Percentiles rank a stretch among this genome's conserved stretches.
These are phyloP conservation scores for Cucurbita pepo DNA, from an alignment of 306 rosid species.

Conservation along the genomic window DNA sequence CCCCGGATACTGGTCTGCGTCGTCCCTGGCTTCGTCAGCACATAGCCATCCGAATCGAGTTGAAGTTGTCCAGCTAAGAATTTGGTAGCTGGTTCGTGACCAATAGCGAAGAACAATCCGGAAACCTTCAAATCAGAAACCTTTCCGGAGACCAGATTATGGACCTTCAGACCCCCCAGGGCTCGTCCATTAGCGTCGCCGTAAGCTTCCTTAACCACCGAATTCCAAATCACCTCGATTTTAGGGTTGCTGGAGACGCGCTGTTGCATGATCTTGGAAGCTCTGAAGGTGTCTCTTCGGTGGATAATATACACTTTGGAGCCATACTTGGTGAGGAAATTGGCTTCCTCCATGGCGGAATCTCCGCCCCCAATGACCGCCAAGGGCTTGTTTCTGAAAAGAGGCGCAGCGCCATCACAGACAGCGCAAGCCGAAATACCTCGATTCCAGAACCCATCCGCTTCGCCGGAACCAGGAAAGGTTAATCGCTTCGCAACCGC, in stretches of 20 bases:
- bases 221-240: conserved; percentile 59
- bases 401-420: conserved; percentile 82
- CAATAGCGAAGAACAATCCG: conserved; percentile 73
- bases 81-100: conserved; percentile 79
- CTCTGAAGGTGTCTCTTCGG: conserved; percentile 59
- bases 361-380: conserved; percentile 85
- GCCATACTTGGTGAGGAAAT: conserved; percentile 67
- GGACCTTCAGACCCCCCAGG: conserved; percentile 59
- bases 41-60: conserved; percentile 52
- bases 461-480: conserved; percentile 53
- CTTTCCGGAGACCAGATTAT: conserved; percentile 34
- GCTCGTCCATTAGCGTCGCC: conserved; percentile 22
- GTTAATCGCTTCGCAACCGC: conserved; percentile 63
- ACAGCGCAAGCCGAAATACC: conserved; percentile 92
- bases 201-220: conserved; percentile 49
- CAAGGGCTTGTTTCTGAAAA: conserved; percentile 52
- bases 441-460: conserved; percentile 65
- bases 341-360: conserved; percentile 91
- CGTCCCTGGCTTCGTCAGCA: conserved; percentile 48
- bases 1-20: conserved; percentile 54
- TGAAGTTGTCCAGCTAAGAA: conserved; percentile 59
- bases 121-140: conserved; percentile 53
- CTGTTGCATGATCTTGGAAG: conserved; percentile 81
- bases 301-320: conserved; percentile 70
- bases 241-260: conserved; percentile 46